These are phyloP conservation scores for Pseudozyma sp. DNA, from an alignment of 1,284 basidiomycete species.

Conservation along the genomic window DNA sequence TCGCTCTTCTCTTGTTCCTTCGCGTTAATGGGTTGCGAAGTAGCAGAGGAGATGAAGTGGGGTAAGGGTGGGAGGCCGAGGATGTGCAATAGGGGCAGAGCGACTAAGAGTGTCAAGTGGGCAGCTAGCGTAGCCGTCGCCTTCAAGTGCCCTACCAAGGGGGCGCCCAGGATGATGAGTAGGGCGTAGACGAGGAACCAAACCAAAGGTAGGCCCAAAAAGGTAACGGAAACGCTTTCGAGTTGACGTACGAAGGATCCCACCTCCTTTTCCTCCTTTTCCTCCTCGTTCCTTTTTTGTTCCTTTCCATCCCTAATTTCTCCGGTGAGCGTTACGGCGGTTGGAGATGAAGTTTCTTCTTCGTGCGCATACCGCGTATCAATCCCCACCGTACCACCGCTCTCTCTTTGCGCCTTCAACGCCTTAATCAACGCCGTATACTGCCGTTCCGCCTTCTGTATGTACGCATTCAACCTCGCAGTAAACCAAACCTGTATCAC, in stretches of 20 bases:
- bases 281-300: not conserved
- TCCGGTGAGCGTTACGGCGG: too few relatives aligned
- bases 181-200: not conserved
- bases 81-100: constrained; percentile 13
- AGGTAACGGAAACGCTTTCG: constrained; percentile 11
- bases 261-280: not conserved
- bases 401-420: constrained; percentile 1
- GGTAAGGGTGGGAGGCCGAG: constrained; percentile 14
- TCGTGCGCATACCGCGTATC: constrained; percentile 3
- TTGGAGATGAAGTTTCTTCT: not conserved
- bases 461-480: constrained; percentile 20
- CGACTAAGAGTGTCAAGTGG: constrained; percentile 19
- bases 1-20: not conserved
- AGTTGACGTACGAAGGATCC: constrained; percentile 26
- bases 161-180: constrained; percentile 11
- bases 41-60: not conserved
- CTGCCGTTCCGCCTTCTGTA: constrained; percentile 2
- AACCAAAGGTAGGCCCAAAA: constrained; percentile 16
- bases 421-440: not conserved
- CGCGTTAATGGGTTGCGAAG: not conserved
- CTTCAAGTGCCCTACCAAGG: not conserved
- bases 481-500: constrained; percentile 39
- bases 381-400: not conserved
- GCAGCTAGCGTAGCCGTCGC: constrained; percentile 7
- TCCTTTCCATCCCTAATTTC: not conserved